Conservation (phyloP, 768 basidiomycete species). For the Lactifluus volemus region DNA sequence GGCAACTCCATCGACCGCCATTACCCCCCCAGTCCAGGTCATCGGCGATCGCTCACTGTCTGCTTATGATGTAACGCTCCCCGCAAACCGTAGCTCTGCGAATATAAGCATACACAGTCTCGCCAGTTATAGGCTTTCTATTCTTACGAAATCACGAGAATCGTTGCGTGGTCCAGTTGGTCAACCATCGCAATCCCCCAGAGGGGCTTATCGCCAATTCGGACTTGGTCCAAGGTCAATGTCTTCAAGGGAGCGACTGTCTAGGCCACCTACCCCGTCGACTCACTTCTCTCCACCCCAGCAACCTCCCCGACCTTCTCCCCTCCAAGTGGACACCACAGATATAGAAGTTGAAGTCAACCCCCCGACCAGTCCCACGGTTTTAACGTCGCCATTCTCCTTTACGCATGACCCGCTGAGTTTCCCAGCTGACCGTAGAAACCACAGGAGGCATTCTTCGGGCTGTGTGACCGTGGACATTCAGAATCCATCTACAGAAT, state of each 20-base stretch:
- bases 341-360: neutral
- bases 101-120: slow-evolving; percentile 8
- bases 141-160: neutral
- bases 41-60: no score
- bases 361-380: neutral
- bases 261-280: neutral
- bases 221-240: neutral
- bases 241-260: neutral
- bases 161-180: neutral
- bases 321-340: neutral
- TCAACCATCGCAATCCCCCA: neutral
- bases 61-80: neutral
- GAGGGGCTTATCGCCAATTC: neutral
- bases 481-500: neutral
- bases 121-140: slow-evolving; percentile 5
- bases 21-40: neutral
- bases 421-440: neutral
- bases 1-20: neutral
- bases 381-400: neutral
- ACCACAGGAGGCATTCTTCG: neutral
- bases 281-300: neutral
- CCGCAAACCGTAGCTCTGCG: neutral
- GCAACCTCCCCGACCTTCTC: neutral
- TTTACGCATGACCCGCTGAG: neutral
- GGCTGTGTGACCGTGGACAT: neutral